Evolutionary conservation across 2,329 filamentous ascomycete genomes (phyloP), one percentile per base, ranked within the genome.

Genomic region (Fusarium anguioides): DNA sequence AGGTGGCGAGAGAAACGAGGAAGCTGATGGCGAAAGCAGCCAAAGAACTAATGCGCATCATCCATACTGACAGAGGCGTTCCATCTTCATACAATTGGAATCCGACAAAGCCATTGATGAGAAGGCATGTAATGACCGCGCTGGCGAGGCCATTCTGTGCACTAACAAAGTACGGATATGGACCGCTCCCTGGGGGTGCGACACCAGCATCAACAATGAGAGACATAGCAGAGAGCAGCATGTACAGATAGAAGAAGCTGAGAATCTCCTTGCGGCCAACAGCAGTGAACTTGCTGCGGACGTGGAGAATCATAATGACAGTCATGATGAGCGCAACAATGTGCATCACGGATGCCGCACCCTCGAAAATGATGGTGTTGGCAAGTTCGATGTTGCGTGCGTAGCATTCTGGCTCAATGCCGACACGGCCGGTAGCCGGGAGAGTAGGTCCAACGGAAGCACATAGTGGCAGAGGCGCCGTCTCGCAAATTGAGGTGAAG

Each of bases 71-170:
- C 37, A 98, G 83, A 3, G 91, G 90, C 3, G 96, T 99, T 48
- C 96, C 96, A 74, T 99, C 96, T 80, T 99, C 96, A 78, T 99
- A 99, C 14, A 99, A 84, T 80, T 98, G 96, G 80, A 99, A 99
- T 31, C 96, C 96, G 52, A 99, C 95, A 75, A 99, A 99, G 40
- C 96, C 96, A 78, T 98, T 98, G 83, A 99, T 94, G 72, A 98
- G 83, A 55, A 99, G 84, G 77, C 91, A 96, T 24, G 93, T 95
- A 76, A 96, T 91, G 26, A 97, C 86, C 1, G 96, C 93, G 33
- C 93, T 97, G 21, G 89, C 84, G 51, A 99, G 83, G 15, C 95
- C 96, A 66, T 90, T 91, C 75, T 99, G 96, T 8, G 91, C 87
- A 12, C 94, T 92, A 68, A 93, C 91, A 75, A 99, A 97, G 83